Evolutionary conservation across 1,284 basidiomycete genomes (phyloP).

Genomic region (Leccinum solheimii): DNA sequence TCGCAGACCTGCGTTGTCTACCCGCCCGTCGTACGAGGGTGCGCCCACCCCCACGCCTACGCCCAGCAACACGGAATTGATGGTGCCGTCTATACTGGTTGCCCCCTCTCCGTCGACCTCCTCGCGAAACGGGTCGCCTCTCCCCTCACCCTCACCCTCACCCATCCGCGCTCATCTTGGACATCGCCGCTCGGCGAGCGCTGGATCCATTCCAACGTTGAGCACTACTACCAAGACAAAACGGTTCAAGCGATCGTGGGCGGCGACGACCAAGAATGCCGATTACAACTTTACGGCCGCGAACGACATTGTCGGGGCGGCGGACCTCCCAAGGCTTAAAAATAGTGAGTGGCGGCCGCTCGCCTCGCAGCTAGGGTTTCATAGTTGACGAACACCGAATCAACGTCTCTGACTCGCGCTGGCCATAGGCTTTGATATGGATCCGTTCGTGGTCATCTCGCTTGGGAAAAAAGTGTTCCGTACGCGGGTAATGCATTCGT

Average conservation of each 20-base stretch:
- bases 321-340: constrained; percentile 82
- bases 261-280: constrained; percentile 33
- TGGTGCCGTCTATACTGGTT: constrained; percentile 14
- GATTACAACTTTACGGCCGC: constrained; percentile 68
- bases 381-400: constrained; percentile 5
- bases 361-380: neutral
- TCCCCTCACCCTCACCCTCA: constrained; percentile 21
- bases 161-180: constrained; percentile 20
- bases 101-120: constrained; percentile 5
- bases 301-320: constrained; percentile 83
- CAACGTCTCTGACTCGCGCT: neutral
- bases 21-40: constrained; percentile 34
- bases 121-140: constrained; percentile 13
- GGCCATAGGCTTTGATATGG: constrained; percentile 84
- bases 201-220: constrained; percentile 31
- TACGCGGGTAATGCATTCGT: constrained; percentile 59
- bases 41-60: constrained; percentile 14
- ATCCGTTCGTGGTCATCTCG: constrained; percentile 93
- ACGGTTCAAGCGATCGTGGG: constrained; percentile 33
- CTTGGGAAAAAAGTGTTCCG: constrained; percentile 96
- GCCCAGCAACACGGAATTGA: neutral
- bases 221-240: constrained; percentile 23
- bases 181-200: constrained; percentile 36
- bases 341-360: constrained; percentile 65
- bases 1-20: constrained; percentile 36